Evolutionary conservation across 768 basidiomycete species (phyloP).

Genomic region (Tulasnella sp.): DNA sequence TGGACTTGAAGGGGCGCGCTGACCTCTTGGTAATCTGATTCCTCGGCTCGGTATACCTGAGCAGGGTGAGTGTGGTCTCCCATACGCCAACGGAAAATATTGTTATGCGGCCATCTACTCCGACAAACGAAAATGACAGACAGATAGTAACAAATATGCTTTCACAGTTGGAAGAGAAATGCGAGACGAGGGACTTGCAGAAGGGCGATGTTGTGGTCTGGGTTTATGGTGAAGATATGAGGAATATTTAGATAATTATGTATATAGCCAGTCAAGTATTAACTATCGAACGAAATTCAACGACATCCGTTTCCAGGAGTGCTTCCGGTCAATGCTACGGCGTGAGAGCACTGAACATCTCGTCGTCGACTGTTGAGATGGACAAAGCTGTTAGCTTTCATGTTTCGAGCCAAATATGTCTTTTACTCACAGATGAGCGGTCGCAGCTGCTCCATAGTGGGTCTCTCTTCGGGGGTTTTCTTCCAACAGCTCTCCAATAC

Average conservation of each 20-base stretch:
- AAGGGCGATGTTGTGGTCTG: background rate
- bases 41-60: background rate
- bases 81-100: background rate
- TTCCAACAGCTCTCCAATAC: conserved; percentile 32
- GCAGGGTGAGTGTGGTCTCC: background rate
- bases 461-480: conserved; percentile 21
- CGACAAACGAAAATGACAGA: conserved; percentile 1
- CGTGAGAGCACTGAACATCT: conserved; percentile 23
- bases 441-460: conserved; percentile 23
- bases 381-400: background rate
- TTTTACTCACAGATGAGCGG: conserved; percentile 21
- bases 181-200: background rate
- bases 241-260: background rate
- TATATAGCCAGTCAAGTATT: background rate
- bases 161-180: background rate
- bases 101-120: background rate
- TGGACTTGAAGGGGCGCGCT: conserved; percentile 1
- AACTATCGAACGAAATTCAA: background rate
- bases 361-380: conserved; percentile 15
- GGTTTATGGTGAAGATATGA: conserved; percentile 8
- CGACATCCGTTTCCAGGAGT: conserved; percentile 7
- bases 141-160: background rate
- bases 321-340: background rate
- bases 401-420: background rate
- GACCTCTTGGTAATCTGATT: conserved; percentile 16